Conservation (phyloP, 148 eudicot genomes). For the Rhododendron griersonianum region DNA sequence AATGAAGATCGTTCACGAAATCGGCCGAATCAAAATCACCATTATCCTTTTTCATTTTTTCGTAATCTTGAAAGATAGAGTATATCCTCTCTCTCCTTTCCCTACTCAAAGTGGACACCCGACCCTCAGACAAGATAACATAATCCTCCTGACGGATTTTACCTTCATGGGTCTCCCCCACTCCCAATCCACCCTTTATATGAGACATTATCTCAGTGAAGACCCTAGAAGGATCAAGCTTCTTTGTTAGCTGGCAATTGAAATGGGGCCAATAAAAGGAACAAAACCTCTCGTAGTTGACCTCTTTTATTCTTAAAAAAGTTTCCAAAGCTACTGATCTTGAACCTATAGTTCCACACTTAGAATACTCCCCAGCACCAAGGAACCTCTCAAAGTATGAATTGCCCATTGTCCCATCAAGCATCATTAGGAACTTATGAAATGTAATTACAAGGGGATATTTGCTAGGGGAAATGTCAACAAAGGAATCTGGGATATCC, state of each 20-base stretch:
- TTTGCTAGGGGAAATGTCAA: conserved; percentile 30
- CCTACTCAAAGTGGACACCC: conserved; percentile 40
- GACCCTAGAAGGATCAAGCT: conserved; percentile 65
- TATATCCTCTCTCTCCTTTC: conserved; percentile 43
- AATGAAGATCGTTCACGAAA: conserved; percentile 68
- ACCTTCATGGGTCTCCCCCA: conserved; percentile 26
- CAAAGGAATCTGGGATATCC: conserved; percentile 63
- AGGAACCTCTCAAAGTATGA: conserved; percentile 57
- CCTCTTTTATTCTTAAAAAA: conserved; percentile 51
- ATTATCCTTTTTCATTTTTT: conserved; percentile 47
- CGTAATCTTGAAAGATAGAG: conserved; percentile 54
- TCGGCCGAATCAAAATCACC: conserved; percentile 72
- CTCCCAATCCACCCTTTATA: conserved; percentile 61
- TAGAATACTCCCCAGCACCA: conserved; percentile 14
- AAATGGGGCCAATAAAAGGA: conserved; percentile 60
- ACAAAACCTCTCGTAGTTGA: conserved; percentile 52
- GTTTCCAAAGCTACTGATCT: conserved; percentile 34
- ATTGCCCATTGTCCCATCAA: conserved; percentile 60
- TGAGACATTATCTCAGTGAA: conserved; percentile 71
- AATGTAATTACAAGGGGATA: conserved; percentile 74
- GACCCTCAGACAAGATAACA: conserved; percentile 38
- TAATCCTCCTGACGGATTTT: conserved; percentile 40
- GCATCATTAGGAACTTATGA: conserved; percentile 71
- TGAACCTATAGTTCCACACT: conserved; percentile 15
- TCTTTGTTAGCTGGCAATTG: conserved; percentile 46